phyloP scores from a whole-genome alignment of 2,329 filamentous ascomycete genomes.

The Neofusicoccum laricinum region DNA sequence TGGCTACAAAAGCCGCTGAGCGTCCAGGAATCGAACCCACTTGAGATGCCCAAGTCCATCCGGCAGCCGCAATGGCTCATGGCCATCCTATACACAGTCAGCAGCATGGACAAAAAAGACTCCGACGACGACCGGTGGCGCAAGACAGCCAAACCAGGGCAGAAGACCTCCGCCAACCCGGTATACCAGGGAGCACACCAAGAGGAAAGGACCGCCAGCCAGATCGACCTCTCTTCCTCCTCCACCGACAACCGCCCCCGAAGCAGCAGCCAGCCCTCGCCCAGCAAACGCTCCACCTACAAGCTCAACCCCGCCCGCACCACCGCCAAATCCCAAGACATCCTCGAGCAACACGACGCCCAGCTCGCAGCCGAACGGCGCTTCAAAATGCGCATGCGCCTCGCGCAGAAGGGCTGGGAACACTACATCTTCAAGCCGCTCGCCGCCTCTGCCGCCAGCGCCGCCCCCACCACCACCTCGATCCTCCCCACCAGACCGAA shows the following conservation, averaged over 20 bases:
- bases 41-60: neutral
- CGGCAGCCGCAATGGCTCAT: neutral
- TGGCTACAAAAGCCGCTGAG: neutral
- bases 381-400: neutral
- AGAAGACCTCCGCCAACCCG: neutral
- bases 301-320: neutral
- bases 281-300: neutral
- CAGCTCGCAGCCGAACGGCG: neutral
- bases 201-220: neutral
- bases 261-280: neutral
- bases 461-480: neutral
- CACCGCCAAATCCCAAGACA: neutral
- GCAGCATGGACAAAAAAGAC: neutral
- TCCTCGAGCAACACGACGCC: neutral
- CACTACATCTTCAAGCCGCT: neutral
- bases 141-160: neutral
- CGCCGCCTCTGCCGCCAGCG: neutral
- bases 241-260: neutral
- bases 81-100: neutral
- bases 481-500: too few relatives aligned
- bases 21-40: neutral
- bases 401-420: neutral
- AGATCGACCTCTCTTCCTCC: neutral
- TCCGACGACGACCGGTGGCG: neutral
- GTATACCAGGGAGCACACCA: neutral